Evolutionary conservation across 768 basidiomycete species (phyloP), one percentile per base, ranked within the genome.

Genomic region (Lactarius tabidus): DNA sequence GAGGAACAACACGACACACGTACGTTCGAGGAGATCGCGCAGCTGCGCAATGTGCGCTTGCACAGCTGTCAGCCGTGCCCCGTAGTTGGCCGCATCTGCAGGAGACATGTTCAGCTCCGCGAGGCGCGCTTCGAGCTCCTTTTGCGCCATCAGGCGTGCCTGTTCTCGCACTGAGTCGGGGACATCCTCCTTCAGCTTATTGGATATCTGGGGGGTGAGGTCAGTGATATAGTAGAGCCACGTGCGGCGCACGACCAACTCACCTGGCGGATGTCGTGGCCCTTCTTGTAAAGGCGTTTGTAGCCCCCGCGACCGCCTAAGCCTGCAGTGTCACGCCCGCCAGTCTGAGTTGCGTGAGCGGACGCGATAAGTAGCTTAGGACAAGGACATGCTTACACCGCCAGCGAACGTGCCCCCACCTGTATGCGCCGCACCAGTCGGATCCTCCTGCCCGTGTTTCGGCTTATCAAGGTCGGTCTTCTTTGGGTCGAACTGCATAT

Each of bases 361-460:
- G 3, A 14, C 6, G 0, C 23, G 38, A 17, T 62, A 14, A 15
- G 12, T 10, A 52, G 12, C 1, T 56, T 31, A 33, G 65, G 10
- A 33, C 18, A 3, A 26, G 29, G 6, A 7, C 9, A 4, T 54
- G 3, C 72, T 68, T 72, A 88, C 86, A 26, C 87, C 87, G 8
- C 86, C 87, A 51, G 86, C 84, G 75, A 79, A 88, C n/a, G 75
- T 84, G 66, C 85, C 85, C 6, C 86, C 87, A 38, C 86, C 87
- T 3, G 75, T 77, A 70, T 89, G 87, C 3, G 72, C 67, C 65
- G 84, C 79, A 67, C 86, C 81, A 65, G 85, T 65, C 1, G 75
- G 79, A 69, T 88, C 87, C 41, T 84, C 84, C 56, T 84, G 78
- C 7, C 87, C 87, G 68, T 82, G 84, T 71, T 88, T 88, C 7